A percentile compares a stretch with the other conserved stretches of the same genome.
Conservation (phyloP, 192 early-diverging fungal genomes). For the Backusella tarrabulga region DNA sequence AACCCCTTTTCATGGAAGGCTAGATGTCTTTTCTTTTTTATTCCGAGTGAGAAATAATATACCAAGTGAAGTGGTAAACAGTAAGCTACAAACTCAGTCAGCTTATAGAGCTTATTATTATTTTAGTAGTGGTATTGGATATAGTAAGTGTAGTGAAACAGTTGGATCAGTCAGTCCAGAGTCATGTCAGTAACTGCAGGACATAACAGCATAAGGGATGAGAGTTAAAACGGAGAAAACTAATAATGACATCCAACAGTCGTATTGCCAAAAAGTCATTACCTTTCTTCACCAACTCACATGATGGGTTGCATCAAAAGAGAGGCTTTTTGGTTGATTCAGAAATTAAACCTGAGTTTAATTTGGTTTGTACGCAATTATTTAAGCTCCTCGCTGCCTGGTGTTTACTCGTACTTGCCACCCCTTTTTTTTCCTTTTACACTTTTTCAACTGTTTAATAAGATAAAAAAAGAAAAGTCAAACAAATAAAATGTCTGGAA, state of each 20-base stretch:
- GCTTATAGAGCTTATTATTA: too few relatives aligned
- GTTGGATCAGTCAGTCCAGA: neutral
- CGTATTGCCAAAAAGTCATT: neutral
- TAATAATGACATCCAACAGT: neutral
- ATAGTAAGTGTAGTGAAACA: neutral
- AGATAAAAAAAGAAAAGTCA: neutral
- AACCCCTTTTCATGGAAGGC: neutral
- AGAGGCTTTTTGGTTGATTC: neutral
- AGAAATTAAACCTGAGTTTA: neutral
- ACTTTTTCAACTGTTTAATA: constrained; percentile 9
- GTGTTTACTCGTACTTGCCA: constrained; percentile 16
- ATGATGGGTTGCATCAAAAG: neutral
- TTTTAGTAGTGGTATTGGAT: too few relatives aligned
- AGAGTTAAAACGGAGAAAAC: neutral
- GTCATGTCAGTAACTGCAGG: neutral
- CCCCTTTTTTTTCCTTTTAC: constrained; percentile 12
- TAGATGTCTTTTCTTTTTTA: too few relatives aligned
- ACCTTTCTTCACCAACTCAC: neutral
- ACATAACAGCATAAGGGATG: neutral
- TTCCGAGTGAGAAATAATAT: too few relatives aligned
- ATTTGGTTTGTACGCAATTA: neutral
- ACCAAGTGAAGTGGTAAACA: too few relatives aligned
- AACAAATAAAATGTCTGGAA: constrained; percentile 54
- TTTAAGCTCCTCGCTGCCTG: neutral
- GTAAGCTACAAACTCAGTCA: too few relatives aligned